Conservation (phyloP, 73 alveolate species). For the Tetrahymena thermophila region DNA sequence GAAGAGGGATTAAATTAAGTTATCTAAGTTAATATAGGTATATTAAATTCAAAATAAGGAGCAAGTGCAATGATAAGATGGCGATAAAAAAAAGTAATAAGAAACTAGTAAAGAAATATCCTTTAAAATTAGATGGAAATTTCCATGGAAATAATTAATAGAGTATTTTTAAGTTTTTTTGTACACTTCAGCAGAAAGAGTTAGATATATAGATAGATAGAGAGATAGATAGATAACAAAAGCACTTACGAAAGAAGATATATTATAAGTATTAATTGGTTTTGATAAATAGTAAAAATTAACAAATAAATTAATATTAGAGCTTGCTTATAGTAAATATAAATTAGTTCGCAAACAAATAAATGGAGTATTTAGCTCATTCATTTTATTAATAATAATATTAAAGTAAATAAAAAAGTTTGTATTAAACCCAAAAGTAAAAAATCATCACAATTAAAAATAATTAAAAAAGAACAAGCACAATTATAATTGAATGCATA, state of each 20-base stretch:
- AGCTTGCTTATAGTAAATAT: too few species aligned
- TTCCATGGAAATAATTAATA: not conserved
- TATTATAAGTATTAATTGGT: not conserved
- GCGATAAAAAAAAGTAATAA: not conserved
- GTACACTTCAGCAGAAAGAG: not conserved
- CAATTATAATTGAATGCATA: not conserved
- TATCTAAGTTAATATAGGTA: not conserved
- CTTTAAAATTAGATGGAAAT: not conserved
- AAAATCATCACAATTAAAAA: not conserved
- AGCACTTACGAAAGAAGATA: not conserved
- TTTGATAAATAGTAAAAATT: not conserved
- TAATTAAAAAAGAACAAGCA: not conserved
- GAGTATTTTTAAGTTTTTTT: not conserved
- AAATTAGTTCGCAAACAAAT: too few species aligned
- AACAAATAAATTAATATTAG: too few species aligned
- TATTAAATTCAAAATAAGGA: not conserved
- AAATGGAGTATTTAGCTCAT: too few species aligned
- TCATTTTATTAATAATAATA: not conserved
- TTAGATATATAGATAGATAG: not conserved
- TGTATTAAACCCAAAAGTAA: not conserved
- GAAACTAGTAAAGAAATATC: not conserved
- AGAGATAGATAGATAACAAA: not conserved
- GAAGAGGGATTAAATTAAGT: not conserved
- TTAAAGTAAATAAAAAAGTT: not conserved
- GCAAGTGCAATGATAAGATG: not conserved